A percentile compares a stretch with the other conserved stretches of the same genome.
Conservation (phyloP, 2,329 filamentous ascomycete species). For the Fusarium bulbicola region DNA sequence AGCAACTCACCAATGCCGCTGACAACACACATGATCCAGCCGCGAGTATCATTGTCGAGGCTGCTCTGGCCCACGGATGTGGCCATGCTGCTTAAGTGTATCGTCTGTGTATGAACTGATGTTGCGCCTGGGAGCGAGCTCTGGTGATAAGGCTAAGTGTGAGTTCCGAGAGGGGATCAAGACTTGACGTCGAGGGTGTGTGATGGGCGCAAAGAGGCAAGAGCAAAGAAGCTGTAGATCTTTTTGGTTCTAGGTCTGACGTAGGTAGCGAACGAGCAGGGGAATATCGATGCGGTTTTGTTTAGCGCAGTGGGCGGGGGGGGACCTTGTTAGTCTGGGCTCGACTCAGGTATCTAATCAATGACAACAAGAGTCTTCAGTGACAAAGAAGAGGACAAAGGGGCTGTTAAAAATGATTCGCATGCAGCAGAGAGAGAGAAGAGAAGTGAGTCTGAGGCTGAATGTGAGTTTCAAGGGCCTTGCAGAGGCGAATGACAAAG, state of each 20-base stretch:
- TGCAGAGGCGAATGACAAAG: not conserved
- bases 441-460: not conserved
- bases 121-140: not conserved
- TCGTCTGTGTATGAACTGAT: slow-evolving; percentile 5
- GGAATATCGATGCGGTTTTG: slow-evolving; percentile 20
- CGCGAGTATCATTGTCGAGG: slow-evolving; percentile 82
- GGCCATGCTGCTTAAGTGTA: slow-evolving; percentile 32
- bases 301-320: slow-evolving; percentile 27
- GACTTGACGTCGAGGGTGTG: not conserved
- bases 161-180: not conserved
- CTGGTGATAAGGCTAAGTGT: not conserved
- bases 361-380: not conserved
- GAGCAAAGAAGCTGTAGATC: slow-evolving; percentile 24
- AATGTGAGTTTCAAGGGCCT: not conserved
- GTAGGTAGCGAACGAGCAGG: slow-evolving; percentile 37
- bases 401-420: not conserved
- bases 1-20: slow-evolving; percentile 71
- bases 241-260: slow-evolving; percentile 32
- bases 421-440: not conserved
- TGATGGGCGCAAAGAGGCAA: slow-evolving; percentile 16
- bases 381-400: slow-evolving; percentile 3
- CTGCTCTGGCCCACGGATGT: slow-evolving; percentile 51
- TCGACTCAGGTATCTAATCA: not conserved
- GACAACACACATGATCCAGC: slow-evolving; percentile 92
- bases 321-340: slow-evolving; percentile 2